These are phyloP conservation scores for Globisporangium perplexum DNA, from an alignment of 352 stramenopile species.

Conservation along the genomic window DNA sequence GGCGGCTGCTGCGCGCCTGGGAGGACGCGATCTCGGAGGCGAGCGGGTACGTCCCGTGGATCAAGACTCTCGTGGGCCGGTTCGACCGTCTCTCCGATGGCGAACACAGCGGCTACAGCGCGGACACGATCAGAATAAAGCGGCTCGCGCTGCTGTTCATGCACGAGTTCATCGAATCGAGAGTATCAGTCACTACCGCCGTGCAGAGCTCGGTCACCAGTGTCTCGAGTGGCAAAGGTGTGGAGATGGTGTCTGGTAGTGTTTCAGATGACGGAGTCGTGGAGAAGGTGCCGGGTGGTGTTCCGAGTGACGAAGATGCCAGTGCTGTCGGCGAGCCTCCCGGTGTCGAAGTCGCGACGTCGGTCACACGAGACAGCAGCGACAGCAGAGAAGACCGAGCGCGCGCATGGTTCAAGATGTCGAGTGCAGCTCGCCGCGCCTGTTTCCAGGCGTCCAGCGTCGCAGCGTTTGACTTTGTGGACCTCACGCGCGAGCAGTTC, in stretches of 20 bases:
- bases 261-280: too few species aligned
- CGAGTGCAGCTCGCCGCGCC: neutral
- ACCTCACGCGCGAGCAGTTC: neutral
- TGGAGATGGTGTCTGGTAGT: too few species aligned
- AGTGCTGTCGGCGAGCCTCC: too few species aligned
- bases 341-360: too few species aligned
- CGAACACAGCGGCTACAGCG: neutral
- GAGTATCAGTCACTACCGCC: too few species aligned
- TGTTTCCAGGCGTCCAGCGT: neutral
- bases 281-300: too few species aligned
- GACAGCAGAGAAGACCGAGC: too few species aligned
- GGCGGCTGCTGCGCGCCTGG: neutral
- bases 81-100: neutral
- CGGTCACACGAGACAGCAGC: too few species aligned
- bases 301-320: too few species aligned
- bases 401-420: neutral
- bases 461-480: neutral
- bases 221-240: too few species aligned
- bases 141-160: neutral
- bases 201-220: too few species aligned
- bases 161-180: neutral
- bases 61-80: neutral
- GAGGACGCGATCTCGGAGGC: neutral
- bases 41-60: too few species aligned
- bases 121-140: neutral